phyloP scores from a whole-genome alignment of 805 yeast species.

The Maudiozyma bulderi region DNA sequence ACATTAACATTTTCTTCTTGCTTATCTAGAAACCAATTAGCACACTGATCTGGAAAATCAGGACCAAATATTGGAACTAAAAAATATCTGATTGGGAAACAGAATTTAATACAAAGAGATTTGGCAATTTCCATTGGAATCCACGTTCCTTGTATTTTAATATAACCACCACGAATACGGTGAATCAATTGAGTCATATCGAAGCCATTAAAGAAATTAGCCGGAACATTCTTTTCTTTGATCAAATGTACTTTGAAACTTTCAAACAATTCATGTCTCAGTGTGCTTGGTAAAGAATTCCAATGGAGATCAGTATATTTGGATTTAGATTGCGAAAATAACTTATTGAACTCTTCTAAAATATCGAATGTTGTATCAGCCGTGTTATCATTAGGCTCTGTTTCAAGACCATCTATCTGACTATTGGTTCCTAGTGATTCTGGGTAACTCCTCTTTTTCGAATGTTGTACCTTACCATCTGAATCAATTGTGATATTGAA shows the following conservation, averaged over 20 bases:
- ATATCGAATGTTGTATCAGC: background rate
- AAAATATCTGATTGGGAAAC: conserved; percentile 66
- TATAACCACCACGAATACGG: conserved; percentile 83
- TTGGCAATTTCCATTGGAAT: conserved; percentile 62
- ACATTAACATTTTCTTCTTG: background rate
- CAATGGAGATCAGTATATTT: conserved; percentile 24
- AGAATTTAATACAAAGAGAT: conserved; percentile 59
- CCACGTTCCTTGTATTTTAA: conserved; percentile 95
- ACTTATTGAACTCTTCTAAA: background rate
- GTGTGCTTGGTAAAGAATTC: conserved; percentile 14
- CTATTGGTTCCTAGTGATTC: background rate
- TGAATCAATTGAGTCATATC: conserved; percentile 29
- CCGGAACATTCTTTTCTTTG: conserved; percentile 5
- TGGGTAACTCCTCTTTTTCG: background rate
- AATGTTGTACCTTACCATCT: background rate
- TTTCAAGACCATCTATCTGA: background rate
- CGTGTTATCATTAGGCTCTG: background rate
- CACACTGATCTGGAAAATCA: conserved; percentile 38
- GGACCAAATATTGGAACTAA: conserved; percentile 74
- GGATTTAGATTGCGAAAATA: background rate
- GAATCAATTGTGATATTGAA: background rate
- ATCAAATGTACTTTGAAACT: conserved; percentile 9
- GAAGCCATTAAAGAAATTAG: conserved; percentile 8
- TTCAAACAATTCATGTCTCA: conserved; percentile 10
- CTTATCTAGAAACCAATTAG: conserved; percentile 3